These are phyloP conservation scores for Xylariaceae sp. DNA, from an alignment of 2,329 filamentous ascomycete genomes.

Conservation along the genomic window DNA sequence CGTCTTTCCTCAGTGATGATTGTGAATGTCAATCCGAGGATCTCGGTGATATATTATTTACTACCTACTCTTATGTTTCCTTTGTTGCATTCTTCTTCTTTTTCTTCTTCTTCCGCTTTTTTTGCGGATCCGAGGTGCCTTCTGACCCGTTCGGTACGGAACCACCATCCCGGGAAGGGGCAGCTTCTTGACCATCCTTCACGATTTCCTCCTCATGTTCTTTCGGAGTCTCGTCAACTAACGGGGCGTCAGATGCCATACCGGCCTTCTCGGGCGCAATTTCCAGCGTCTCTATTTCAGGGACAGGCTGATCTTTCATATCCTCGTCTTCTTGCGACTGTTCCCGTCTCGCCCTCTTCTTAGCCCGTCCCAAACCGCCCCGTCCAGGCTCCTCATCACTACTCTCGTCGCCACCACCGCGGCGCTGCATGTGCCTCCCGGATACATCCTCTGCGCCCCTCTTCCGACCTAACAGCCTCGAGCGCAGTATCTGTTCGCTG, in stretches of 20 bases:
- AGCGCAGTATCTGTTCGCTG: slow-evolving; percentile 21
- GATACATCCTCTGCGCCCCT: slow-evolving; percentile 15
- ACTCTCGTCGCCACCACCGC: slow-evolving; percentile 18
- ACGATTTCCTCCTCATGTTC: neutral
- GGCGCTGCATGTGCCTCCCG: slow-evolving; percentile 10
- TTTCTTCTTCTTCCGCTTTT: slow-evolving; percentile 28
- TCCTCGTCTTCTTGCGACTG: slow-evolving; percentile 10
- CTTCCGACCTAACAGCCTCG: slow-evolving; percentile 23
- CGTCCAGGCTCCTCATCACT: slow-evolving; percentile 32
- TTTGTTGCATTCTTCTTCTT: slow-evolving; percentile 19
- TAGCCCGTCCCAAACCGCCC: slow-evolving; percentile 30
- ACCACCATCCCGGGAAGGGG: neutral
- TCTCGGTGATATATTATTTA: neutral
- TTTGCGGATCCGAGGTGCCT: slow-evolving; percentile 19
- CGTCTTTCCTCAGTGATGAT: neutral
- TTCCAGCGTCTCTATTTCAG: neutral
- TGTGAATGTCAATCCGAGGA: neutral
- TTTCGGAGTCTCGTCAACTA: neutral
- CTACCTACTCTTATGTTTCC: neutral
- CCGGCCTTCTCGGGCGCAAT: neutral
- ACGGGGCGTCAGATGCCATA: neutral
- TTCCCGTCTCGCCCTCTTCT: slow-evolving; percentile 22
- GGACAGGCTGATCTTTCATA: neutral
- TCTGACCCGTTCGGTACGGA: neutral
- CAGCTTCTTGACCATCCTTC: neutral